Base-by-base conservation (phyloP, 176 grass and related monocot species). In the Rhynchospora tenuis region DNA sequence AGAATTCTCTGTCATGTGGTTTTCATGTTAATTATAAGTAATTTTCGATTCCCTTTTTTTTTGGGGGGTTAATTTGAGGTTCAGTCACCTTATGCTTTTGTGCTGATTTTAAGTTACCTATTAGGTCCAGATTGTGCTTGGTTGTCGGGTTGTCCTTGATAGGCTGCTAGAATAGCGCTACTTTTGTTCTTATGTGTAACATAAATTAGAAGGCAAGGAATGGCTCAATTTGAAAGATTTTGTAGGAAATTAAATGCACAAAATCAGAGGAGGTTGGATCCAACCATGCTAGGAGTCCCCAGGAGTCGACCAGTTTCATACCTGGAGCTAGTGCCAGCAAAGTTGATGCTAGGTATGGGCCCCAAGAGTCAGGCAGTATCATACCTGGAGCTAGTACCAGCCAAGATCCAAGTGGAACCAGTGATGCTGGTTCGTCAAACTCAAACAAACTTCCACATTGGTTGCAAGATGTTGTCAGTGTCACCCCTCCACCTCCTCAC, bases 381-480 rank as follows among this genome's bases (percentile, higher is more conserved):
- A 86, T 88, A 63, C 78, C 63, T 19, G 77, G 83, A 63, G 73
- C 81, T 56, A 89, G 81, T 81, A 87, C 74, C 75, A 83, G 73
- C 9, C 86, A 92, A 85, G 57, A 86, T 58, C 73, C 86, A 26
- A 63, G 73, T 29, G 76, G 64, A 12, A 88, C 83, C 74, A 72
- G 64, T 74, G 75, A 60, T 51, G 59, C 84, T 82, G 83, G 66
- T 84, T 85, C 82, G 57, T 95, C 90, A 80, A 95, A 89, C 80
- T 78, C 86, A 55, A 93, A 95, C 86, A 99, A 91, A 62, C 81
- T 99, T 69, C 96, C 93, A 1, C 93, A 99, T 90, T 99, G 96
- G 93, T 91, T 99, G 74, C 89, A 84, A 80, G 89, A 99, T 87
- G 93, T 89, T 66, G 79, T 95, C 60, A 90, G 85, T 44, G 84